phyloP scores from a whole-genome alignment of 805 yeast species.

The Ogataea nakhonphanomensis region DNA sequence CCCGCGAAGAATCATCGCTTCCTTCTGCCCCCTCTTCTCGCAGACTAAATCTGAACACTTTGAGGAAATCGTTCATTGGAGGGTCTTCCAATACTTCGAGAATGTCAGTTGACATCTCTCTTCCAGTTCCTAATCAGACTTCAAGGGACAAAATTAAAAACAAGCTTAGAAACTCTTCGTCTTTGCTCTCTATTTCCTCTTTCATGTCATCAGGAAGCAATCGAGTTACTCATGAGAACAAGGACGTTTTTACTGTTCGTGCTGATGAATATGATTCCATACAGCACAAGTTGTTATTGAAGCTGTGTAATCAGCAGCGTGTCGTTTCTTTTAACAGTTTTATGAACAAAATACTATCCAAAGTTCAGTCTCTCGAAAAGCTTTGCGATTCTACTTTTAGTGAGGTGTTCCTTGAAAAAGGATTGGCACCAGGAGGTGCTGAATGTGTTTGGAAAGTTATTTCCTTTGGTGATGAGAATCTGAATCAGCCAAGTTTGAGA shows the following conservation, averaged over 20 bases:
- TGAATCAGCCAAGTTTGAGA: conserved; percentile 39
- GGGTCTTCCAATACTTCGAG: conserved; percentile 12
- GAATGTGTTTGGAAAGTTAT: conserved; percentile 44
- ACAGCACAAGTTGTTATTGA: conserved; percentile 33
- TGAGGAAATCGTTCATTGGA: conserved; percentile 21
- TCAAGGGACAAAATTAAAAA: conserved; percentile 53
- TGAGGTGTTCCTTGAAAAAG: conserved; percentile 39
- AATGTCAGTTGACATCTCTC: conserved; percentile 41
- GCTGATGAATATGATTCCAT: conserved; percentile 33
- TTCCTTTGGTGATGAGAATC: conserved; percentile 46
- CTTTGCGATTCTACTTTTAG: conserved; percentile 46
- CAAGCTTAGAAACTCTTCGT: conserved; percentile 49
- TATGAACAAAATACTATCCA: conserved; percentile 20
- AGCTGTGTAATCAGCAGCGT: conserved; percentile 34
- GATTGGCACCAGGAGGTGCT: conserved; percentile 22
- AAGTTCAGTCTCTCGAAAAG: conserved; percentile 32
- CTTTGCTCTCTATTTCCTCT: conserved; percentile 42
- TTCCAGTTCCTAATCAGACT: conserved; percentile 55
- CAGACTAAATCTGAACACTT: conserved; percentile 9
- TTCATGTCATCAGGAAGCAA: conserved; percentile 14
- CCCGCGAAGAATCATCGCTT: conserved; percentile 18
- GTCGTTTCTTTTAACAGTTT: conserved; percentile 33
- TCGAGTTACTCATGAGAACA: conserved; percentile 11
- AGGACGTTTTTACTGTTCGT: conserved; percentile 30
- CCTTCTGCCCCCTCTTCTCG: conserved; percentile 12